Percentiles rank a stretch among this genome's conserved stretches.
phyloP scores from a whole-genome alignment of 306 rosid genomes.

The Morella rubra region DNA sequence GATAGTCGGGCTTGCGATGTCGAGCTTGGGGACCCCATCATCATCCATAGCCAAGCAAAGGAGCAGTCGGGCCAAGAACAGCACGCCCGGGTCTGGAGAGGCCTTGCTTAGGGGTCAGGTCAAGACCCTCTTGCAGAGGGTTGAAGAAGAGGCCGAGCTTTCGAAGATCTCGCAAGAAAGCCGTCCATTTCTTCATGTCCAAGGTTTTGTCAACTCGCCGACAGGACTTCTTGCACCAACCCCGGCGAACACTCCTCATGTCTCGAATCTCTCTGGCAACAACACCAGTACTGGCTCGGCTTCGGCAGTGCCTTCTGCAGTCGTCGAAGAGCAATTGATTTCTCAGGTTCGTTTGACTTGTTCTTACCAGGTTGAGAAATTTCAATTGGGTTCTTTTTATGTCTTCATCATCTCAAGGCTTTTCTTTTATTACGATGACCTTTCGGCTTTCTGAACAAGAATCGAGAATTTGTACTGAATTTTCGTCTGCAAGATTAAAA shows the following conservation, averaged over 20 bases:
- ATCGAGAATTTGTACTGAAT: neutral
- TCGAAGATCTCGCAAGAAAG: constrained; percentile 56
- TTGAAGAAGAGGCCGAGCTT: constrained; percentile 84
- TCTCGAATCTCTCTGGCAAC: constrained; percentile 37
- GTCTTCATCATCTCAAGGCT: neutral
- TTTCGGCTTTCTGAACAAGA: neutral
- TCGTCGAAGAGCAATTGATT: constrained; percentile 53
- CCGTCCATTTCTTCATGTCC: constrained; percentile 50
- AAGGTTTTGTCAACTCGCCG: constrained; percentile 47
- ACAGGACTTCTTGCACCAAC: constrained; percentile 73
- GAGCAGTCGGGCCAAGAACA: constrained; percentile 45
- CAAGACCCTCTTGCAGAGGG: constrained; percentile 84
- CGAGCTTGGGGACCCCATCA: constrained; percentile 54
- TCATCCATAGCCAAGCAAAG: constrained; percentile 45
- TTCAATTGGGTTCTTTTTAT: neutral
- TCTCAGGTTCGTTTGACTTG: constrained; percentile 45
- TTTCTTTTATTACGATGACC: neutral
- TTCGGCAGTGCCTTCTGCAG: constrained; percentile 36
- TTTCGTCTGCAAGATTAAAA: neutral
- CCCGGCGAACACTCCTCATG: constrained; percentile 83
- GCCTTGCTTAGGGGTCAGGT: constrained; percentile 91
- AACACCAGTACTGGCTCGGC: constrained; percentile 17
- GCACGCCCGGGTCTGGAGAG: constrained; percentile 89
- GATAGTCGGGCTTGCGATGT: constrained; percentile 72
- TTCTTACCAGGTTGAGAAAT: neutral